Percentiles rank a stretch among this genome's conserved stretches.
Evolutionary conservation across 805 yeast genomes (phyloP).

Genomic region (Saturnispora saitoi): DNA sequence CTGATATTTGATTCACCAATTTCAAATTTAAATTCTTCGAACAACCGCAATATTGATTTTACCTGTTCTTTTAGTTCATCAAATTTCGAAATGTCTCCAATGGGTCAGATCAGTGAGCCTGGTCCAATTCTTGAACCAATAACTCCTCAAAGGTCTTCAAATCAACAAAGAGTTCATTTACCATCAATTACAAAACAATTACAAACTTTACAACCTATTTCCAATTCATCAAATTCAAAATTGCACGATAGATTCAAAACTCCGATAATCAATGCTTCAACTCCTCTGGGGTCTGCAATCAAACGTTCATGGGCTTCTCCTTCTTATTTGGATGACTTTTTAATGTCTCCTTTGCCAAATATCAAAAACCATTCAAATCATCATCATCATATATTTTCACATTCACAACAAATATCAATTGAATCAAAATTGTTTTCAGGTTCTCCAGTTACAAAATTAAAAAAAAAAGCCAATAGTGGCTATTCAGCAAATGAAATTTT

Average conservation of each 20-base stretch:
- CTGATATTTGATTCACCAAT: conserved; percentile 19
- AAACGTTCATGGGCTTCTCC: conserved; percentile 59
- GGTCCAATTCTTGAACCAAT: conserved; percentile 62
- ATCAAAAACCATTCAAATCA: not conserved
- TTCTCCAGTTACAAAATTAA: not conserved
- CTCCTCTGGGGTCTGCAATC: conserved; percentile 29
- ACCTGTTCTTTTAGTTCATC: conserved; percentile 61
- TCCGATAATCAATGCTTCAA: conserved; percentile 20
- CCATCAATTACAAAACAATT: conserved; percentile 15
- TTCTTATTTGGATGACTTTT: conserved; percentile 57
- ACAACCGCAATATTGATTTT: conserved; percentile 36
- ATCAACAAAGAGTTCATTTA: conserved; percentile 7
- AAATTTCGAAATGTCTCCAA: conserved; percentile 55
- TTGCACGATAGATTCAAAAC: conserved; percentile 23
- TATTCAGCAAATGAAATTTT: conserved; percentile 40
- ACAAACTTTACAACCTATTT: conserved; percentile 5
- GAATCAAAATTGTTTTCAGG: not conserved
- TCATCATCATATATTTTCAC: not conserved
- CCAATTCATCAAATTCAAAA: conserved; percentile 6
- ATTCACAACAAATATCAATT: not conserved
- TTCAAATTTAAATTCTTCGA: conserved; percentile 15
- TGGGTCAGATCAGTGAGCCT: conserved; percentile 42
- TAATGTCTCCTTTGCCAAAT: conserved; percentile 38
- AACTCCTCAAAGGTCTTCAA: conserved; percentile 36
- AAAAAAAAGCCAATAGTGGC: conserved; percentile 10